Conservation (phyloP, 169 alveolate species). For the Amoebophrya sp. region DNA sequence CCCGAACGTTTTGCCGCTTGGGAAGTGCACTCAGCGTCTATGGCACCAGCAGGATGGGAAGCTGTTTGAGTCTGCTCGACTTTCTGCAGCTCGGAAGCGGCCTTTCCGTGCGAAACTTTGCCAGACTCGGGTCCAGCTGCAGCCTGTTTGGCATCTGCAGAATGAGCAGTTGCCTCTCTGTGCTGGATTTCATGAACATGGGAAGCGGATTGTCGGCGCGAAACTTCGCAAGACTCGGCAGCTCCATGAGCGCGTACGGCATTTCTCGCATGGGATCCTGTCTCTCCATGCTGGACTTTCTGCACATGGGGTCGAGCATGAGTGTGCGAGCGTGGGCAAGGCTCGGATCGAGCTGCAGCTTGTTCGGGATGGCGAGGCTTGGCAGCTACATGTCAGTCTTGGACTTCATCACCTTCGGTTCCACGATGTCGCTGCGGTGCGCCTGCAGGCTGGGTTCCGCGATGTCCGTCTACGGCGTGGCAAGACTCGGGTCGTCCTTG, state of each 20-base stretch:
- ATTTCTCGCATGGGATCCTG: background rate
- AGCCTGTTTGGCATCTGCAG: constrained; percentile 4
- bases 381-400: constrained; percentile 9
- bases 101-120: background rate
- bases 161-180: background rate
- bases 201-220: constrained; percentile 6
- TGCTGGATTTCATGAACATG: background rate
- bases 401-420: background rate
- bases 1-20: background rate
- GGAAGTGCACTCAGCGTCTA: background rate
- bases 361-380: background rate
- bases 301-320: background rate
- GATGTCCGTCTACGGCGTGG: background rate
- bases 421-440: background rate
- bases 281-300: background rate
- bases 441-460: background rate
- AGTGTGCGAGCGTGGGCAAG: background rate
- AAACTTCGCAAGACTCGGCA: background rate
- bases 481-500: background rate
- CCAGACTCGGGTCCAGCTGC: background rate
- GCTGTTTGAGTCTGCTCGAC: background rate
- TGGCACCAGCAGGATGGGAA: background rate
- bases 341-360: background rate
- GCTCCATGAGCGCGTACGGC: constrained; percentile 6
- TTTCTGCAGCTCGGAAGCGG: background rate